These are phyloP conservation scores for Pulveroboletus sp. DNA, from an alignment of 768 basidiomycete genomes.

Conservation along the genomic window DNA sequence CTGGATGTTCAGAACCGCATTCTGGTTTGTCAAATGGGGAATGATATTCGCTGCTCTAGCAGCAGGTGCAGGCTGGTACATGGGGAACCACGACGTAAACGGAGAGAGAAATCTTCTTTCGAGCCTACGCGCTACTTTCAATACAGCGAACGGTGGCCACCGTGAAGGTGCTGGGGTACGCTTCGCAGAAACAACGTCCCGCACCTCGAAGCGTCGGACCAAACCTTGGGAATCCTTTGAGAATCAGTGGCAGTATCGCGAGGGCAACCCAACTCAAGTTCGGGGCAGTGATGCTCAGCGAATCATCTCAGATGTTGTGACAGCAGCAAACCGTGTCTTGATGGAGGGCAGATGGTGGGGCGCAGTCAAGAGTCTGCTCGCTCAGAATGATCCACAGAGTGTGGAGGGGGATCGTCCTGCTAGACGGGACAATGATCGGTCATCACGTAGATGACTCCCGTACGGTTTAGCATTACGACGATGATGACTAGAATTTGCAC, in stretches of 20 bases:
- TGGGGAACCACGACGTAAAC: conserved; percentile 37
- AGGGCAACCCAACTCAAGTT: conserved; percentile 15
- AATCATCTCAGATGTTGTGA: conserved; percentile 43
- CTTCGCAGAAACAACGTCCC: conserved; percentile 13
- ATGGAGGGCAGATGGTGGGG: conserved; percentile 38
- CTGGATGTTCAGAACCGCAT: conserved; percentile 61
- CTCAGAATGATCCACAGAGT: conserved; percentile 9
- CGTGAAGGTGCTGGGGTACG: conserved; percentile 28
- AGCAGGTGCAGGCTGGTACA: conserved; percentile 52
- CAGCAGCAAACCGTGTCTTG: conserved; percentile 28
- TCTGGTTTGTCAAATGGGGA: conserved; percentile 80
- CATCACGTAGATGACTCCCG: conserved; percentile 12
- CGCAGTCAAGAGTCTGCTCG: conserved; percentile 28
- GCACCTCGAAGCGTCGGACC: conserved; percentile 27
- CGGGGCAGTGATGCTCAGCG: conserved; percentile 38
- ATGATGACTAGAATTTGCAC: neutral
- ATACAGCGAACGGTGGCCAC: conserved; percentile 37
- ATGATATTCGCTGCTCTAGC: conserved; percentile 49
- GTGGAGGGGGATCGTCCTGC: conserved; percentile 6
- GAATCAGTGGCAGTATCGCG: conserved; percentile 51
- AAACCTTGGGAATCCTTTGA: conserved; percentile 68
- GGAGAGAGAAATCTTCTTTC: conserved; percentile 34
- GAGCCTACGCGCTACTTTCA: conserved; percentile 37
- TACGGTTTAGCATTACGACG: neutral
- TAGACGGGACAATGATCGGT: conserved; percentile 8